Percentiles rank a stretch among this genome's conserved stretches.
Conservation (phyloP, 202 grass and related monocot species). For the Schoenoplectus tabernaemontani region DNA sequence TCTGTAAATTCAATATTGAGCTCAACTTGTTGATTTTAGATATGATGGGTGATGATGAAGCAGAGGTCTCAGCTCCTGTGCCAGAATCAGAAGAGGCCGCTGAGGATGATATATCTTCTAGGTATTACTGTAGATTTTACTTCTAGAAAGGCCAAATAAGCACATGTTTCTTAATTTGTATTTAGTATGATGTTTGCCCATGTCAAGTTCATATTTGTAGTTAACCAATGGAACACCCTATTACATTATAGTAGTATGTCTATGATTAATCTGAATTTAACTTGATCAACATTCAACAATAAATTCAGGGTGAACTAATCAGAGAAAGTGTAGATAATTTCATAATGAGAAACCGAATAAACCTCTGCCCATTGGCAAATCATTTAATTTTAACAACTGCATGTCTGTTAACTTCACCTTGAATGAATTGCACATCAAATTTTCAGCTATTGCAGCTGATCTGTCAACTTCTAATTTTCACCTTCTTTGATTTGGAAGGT, state of each 20-base stretch:
- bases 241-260: neutral
- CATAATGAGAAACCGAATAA: too few species aligned
- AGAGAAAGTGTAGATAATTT: too few species aligned
- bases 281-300: neutral
- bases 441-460: neutral
- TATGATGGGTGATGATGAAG: constrained; percentile 51
- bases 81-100: constrained; percentile 82
- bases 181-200: neutral
- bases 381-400: neutral
- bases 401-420: neutral
- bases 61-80: constrained; percentile 51
- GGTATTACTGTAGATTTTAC: too few species aligned
- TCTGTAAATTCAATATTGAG: constrained; percentile 8
- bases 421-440: neutral
- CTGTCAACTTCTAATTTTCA: too few species aligned
- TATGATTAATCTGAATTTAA: neutral
- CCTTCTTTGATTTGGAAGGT: too few species aligned
- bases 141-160: too few species aligned
- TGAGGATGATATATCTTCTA: constrained; percentile 97
- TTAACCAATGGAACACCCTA: neutral
- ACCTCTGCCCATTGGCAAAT: neutral
- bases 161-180: neutral
- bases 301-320: neutral
- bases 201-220: neutral
- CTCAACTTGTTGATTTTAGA: constrained; percentile 38